Evolutionary conservation across 805 yeast genomes (phyloP), one percentile per base, ranked within the genome.

Genomic region (Maudiozyma pseudohumilis): DNA sequence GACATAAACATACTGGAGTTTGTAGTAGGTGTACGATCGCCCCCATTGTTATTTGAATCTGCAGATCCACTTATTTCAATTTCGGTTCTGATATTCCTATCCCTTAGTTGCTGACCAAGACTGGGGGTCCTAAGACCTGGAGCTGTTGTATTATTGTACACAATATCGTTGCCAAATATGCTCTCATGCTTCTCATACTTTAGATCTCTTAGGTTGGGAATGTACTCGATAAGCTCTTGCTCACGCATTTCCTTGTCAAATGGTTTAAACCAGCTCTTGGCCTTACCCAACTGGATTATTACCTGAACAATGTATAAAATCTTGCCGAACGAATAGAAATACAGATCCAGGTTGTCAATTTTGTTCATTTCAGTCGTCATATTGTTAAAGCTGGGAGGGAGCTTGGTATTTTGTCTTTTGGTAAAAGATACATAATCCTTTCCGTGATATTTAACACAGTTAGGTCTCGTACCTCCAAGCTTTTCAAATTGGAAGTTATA

Each of bases 361-460:
- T 47, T 50, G 25, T 44, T 44, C 32, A 49, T 32, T 31, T 50
- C 48, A 24, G 43, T 40, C 49, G 53, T 52, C n/a, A 43, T 31
- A 30, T 41, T 45, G 40, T 56, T 56, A 33, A 55, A 56, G 38
- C 55, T 52, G 3, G 61, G 61, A 11, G 61, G 60, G 21, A 55
- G 23, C 21, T 43, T 40, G 1, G 50, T 45, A 20, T 47, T 47
- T 25, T 36, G 44, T 24, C 39, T 44, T 33, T 46, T 48, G 11
- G 48, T 38, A 36, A 52, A 56, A 25, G 50, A 41, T 12, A 49
- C 32, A 17, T 44, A 33, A 16, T 48, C 47, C 26, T 40, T 41
- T 6, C 41, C 43, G 35, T 56, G 61, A 30, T 43, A 48, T 21
- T 43, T 40, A 12, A 54, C 22, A 35, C 61, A 56, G 12, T 40